These are phyloP conservation scores for Aspergillus olivimuriae DNA, from an alignment of 495 filamentous ascomycete species.

Conservation along the genomic window DNA sequence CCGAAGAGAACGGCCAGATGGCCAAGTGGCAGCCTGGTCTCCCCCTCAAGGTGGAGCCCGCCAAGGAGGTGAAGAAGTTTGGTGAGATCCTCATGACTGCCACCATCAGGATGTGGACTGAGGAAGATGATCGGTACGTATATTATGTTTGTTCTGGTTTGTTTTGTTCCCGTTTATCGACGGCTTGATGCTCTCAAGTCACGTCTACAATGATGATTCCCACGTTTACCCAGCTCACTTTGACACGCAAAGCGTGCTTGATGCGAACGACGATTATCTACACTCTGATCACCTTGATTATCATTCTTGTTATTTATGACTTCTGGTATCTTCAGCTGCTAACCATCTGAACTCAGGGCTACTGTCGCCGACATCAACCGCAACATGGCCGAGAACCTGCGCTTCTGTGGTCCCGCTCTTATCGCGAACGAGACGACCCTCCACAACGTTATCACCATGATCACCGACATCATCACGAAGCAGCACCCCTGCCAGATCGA, in stretches of 20 bases:
- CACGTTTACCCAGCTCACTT: constrained; percentile 99
- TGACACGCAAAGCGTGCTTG: constrained; percentile 77
- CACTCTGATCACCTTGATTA: constrained; percentile 23
- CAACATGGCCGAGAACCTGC: constrained; percentile 87
- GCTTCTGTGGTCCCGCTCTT: constrained; percentile 83
- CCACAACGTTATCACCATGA: constrained; percentile 59
- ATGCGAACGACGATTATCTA: constrained; percentile 76
- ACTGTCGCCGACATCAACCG: constrained; percentile 94
- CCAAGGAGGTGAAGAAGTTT: constrained; percentile 72
- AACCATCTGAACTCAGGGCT: constrained; percentile 49
- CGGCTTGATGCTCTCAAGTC: neutral
- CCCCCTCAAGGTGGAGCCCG: constrained; percentile 72
- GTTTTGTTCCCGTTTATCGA: constrained; percentile 8
- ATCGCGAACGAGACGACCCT: constrained; percentile 59
- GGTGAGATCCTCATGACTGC: constrained; percentile 80
- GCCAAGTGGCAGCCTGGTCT: constrained; percentile 84
- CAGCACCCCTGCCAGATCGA: constrained; percentile 91
- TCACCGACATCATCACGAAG: constrained; percentile 72
- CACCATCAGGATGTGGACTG: constrained; percentile 77
- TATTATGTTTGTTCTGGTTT: constrained; percentile 22
- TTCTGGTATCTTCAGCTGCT: constrained; percentile 21
- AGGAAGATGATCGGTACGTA: constrained; percentile 88
- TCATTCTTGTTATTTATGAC: constrained; percentile 8
- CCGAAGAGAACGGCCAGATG: constrained; percentile 73
- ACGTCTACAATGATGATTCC: constrained; percentile 69